A percentile compares a stretch with the other conserved stretches of the same genome.
Evolutionary conservation across 805 yeast genomes (phyloP).

Genomic region (Wickerhamomyces rabaulensis): DNA sequence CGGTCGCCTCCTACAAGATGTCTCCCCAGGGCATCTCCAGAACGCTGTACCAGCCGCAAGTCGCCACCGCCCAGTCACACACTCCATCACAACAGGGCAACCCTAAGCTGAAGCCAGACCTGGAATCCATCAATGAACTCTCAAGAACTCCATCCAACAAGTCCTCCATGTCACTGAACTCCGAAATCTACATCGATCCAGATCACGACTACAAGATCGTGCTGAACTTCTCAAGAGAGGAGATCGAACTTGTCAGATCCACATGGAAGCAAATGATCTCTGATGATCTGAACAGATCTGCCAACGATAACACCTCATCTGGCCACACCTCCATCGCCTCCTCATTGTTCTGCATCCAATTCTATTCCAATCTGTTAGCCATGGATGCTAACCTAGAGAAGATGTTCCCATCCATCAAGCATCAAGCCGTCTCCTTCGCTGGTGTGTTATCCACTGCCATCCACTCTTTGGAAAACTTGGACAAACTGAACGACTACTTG

Average conservation of each 20-base stretch:
- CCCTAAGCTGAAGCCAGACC: constrained; percentile 2
- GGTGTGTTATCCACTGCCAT: constrained; percentile 71
- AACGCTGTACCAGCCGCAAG: constrained; percentile 5
- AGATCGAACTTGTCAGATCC: constrained; percentile 28
- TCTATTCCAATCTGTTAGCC: constrained; percentile 62
- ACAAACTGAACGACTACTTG: constrained; percentile 53
- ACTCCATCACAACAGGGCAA: neutral
- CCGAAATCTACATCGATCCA: constrained; percentile 18
- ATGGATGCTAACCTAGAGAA: constrained; percentile 58
- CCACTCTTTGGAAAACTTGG: constrained; percentile 54
- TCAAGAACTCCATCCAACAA: constrained; percentile 4
- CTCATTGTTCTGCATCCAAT: constrained; percentile 69
- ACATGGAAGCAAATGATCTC: constrained; percentile 35
- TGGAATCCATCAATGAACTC: constrained; percentile 6
- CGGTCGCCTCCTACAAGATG: constrained; percentile 6
- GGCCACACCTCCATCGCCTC: constrained; percentile 36
- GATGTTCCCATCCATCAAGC: constrained; percentile 67
- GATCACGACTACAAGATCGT: constrained; percentile 22
- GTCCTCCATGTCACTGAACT: constrained; percentile 12
- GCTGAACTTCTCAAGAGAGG: constrained; percentile 26
- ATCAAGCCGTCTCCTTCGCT: constrained; percentile 77
- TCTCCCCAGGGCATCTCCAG: constrained; percentile 1
- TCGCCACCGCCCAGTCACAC: neutral
- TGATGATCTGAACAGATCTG: constrained; percentile 24
- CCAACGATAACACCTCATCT: constrained; percentile 5